Evolutionary conservation across 148 eudicot genomes (phyloP), one percentile per base, ranked within the genome.

Genomic region (Amaranthus palmeri): DNA sequence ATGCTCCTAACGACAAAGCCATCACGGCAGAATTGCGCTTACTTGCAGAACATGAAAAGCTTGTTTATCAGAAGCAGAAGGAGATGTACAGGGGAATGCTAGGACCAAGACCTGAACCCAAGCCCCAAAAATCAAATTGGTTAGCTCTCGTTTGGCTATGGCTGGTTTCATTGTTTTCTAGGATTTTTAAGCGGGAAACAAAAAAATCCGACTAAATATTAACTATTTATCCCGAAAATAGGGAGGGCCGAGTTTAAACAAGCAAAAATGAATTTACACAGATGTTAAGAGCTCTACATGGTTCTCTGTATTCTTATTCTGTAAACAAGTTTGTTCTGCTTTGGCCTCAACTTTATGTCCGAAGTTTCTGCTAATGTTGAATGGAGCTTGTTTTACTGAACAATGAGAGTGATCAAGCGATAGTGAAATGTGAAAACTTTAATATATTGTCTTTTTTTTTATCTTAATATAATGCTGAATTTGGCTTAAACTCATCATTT

Each of bases 1-100:
- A 69, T 75, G 90, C 96, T 50, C 97, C 97, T 7, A 82, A 81
- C 10, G 97, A 95, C 82, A 92, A 90, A 80, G 96, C 97, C 50
- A 87, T 95, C 53, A 51, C 76, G 12, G 90, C 52, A 79, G 97
- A 91, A 79, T 65, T 95, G 67, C 86, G 89, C 36, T 13, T 85
- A 74, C 84, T 95, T 25, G 93, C 88, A 25, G 96, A 95, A 71
- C 89, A 95, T 48, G 86, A 83, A 46, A 79, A 79, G 78, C 76
- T 71, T 43, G 60, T 79, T 17, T 79, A 79, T 74, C 72, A 70
- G 72, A 79, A 75, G 78, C 82, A 79, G 45, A 74, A 56, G 64
- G 77, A 74, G 61, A 73, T 54, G 76, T 92, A 95, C 84, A 91
- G 84, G 80, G 97, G 99, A 54, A 81, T 95, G 51, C 86, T 89